A percentile compares a stretch with the other conserved stretches of the same genome.
phyloP scores from a whole-genome alignment of 2,329 filamentous ascomycete genomes.

The Meredithiella fracta region DNA sequence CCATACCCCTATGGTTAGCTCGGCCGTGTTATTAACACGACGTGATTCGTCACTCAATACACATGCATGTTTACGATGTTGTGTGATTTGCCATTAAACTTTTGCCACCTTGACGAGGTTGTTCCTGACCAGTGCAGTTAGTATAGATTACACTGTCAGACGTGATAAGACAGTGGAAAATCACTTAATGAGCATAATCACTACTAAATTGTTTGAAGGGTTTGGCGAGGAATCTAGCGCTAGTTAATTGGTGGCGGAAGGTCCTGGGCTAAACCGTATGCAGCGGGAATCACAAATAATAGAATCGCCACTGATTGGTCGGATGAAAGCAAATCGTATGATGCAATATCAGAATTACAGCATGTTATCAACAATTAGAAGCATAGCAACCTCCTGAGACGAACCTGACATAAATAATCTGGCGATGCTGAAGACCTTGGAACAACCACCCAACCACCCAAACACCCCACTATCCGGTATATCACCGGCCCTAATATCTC shows the following conservation, averaged over 20 bases:
- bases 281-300: not conserved
- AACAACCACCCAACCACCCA: not conserved
- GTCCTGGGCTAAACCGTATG: slow-evolving; percentile 1
- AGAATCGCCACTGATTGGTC: not conserved
- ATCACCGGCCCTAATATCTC: not conserved
- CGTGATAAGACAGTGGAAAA: not conserved
- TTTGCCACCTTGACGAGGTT: not conserved
- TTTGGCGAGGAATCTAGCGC: not conserved
- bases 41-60: not conserved
- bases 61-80: not conserved
- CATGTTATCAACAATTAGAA: not conserved
- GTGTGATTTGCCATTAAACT: slow-evolving; percentile 3
- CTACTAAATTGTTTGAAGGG: not conserved
- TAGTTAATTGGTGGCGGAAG: not conserved
- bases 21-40: not conserved
- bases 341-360: not conserved
- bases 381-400: not conserved
- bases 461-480: not conserved
- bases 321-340: not conserved
- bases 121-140: not conserved
- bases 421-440: not conserved
- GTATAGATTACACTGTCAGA: not conserved
- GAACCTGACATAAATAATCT: not conserved
- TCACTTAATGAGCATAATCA: not conserved
- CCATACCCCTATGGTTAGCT: not conserved